A percentile compares a stretch with the other conserved stretches of the same genome.
These are phyloP conservation scores for Endocarpon pusillum DNA, from an alignment of 495 filamentous ascomycete species.

Conservation along the genomic window DNA sequence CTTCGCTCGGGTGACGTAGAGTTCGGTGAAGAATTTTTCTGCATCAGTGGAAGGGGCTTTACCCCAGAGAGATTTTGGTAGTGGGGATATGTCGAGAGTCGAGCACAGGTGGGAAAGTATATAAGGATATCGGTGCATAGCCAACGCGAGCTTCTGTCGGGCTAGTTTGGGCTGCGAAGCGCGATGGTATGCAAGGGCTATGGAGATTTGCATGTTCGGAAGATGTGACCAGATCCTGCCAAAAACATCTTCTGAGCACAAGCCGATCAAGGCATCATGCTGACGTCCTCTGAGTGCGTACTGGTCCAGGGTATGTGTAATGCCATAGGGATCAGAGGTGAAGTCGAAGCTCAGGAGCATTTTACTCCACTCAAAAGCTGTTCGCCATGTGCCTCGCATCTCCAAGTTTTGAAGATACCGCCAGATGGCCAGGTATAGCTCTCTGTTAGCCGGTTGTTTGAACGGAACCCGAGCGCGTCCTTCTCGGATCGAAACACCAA, in stretches of 20 bases:
- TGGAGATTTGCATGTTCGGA: conserved; percentile 54
- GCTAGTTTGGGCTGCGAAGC: conserved; percentile 46
- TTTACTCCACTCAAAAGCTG: conserved; percentile 85
- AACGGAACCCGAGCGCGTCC: conserved; percentile 73
- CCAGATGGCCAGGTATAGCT: conserved; percentile 82
- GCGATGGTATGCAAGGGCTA: conserved; percentile 55
- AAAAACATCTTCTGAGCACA: conserved; percentile 43
- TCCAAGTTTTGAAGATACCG: conserved; percentile 69
- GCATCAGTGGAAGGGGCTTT: conserved; percentile 43
- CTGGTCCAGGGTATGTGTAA: conserved; percentile 63
- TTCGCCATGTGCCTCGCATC: conserved; percentile 85
- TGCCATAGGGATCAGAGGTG: conserved; percentile 63
- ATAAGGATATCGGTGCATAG: conserved; percentile 67
- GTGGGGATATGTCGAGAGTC: conserved; percentile 52
- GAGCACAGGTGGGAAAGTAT: conserved; percentile 59
- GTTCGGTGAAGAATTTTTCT: conserved; percentile 57
- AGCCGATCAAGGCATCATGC: conserved; percentile 53
- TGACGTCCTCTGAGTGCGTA: conserved; percentile 66
- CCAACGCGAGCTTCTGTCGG: conserved; percentile 38
- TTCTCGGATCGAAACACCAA: conserved; percentile 52
- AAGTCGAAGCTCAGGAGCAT: conserved; percentile 59
- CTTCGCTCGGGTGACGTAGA: conserved; percentile 66
- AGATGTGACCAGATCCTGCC: conserved; percentile 27
- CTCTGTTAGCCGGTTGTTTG: conserved; percentile 62
- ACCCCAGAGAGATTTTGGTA: conserved; percentile 70